Evolutionary conservation across 805 yeast species (phyloP).

Genomic region (Saccharomyces kudriavzevii): DNA sequence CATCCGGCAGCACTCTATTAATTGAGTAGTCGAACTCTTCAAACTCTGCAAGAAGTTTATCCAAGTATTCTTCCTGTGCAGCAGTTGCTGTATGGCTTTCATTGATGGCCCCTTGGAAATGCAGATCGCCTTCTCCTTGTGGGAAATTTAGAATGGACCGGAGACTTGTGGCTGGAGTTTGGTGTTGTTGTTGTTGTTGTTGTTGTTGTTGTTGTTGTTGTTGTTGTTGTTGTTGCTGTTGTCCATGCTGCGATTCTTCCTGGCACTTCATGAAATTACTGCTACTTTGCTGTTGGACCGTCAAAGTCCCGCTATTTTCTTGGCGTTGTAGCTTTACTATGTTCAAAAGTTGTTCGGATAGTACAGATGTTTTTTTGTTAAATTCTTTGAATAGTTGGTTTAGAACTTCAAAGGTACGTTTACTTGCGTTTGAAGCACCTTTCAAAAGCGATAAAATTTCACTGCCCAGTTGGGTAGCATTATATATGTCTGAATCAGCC

Average conservation of each 20-base stretch:
- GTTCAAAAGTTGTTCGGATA: background rate
- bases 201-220: too few relatives aligned
- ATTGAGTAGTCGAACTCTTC: background rate
- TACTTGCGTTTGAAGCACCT: constrained; percentile 63
- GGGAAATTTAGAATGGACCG: background rate
- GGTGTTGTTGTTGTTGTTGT: background rate
- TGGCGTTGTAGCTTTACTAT: background rate
- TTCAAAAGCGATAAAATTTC: constrained; percentile 57
- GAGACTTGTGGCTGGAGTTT: background rate
- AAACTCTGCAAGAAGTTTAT: background rate
- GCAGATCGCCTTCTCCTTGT: background rate
- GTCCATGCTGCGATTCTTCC: background rate
- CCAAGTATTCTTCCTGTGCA: background rate
- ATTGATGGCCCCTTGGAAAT: background rate
- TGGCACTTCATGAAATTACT: background rate
- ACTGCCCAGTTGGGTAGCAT: constrained; percentile 66
- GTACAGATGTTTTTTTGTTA: constrained; percentile 39
- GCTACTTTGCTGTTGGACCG: background rate
- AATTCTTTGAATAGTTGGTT: constrained; percentile 68
- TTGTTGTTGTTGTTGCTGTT: background rate
- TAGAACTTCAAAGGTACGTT: constrained; percentile 66
- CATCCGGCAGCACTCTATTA: background rate
- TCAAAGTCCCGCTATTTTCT: background rate
- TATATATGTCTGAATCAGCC: constrained; percentile 32
- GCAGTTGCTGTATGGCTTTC: background rate